phyloP scores from a whole-genome alignment of 768 basidiomycete species.

The Arthromyces matolae region DNA sequence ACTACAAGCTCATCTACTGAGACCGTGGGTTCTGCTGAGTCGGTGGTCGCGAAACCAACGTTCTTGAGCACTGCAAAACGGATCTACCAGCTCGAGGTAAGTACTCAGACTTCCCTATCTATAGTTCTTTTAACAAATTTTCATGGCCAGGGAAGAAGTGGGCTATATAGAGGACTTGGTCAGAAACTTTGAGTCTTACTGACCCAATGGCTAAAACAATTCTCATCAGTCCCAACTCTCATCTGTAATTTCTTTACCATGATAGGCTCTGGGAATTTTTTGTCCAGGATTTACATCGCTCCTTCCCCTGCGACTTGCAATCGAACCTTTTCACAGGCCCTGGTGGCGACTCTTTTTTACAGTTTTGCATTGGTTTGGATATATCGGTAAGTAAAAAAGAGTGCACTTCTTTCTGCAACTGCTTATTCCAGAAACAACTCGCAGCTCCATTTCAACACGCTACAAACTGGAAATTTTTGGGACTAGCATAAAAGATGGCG shows the following conservation, averaged over 20 bases:
- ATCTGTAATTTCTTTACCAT: conserved; percentile 3
- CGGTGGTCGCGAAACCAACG: conserved; percentile 3
- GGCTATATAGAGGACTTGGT: conserved; percentile 17
- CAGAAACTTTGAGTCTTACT: not conserved
- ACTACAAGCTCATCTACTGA: not conserved
- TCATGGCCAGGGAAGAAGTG: conserved; percentile 10
- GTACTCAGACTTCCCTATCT: not conserved
- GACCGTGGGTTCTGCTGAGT: not conserved
- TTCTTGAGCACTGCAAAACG: conserved; percentile 9
- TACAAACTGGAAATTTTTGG: conserved; percentile 48
- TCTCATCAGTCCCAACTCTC: conserved; percentile 13
- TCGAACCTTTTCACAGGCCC: not conserved
- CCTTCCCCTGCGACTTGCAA: conserved; percentile 14
- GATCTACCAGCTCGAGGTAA: conserved; percentile 14
- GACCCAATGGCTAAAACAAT: not conserved
- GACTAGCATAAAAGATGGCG: conserved; percentile 37
- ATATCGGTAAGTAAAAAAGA: conserved; percentile 14
- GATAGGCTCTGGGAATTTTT: not conserved
- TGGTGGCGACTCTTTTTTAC: conserved; percentile 14
- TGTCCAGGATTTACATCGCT: conserved; percentile 17
- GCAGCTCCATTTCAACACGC: conserved; percentile 48
- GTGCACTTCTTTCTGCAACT: not conserved
- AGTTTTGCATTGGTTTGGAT: conserved; percentile 14
- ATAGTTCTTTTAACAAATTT: not conserved
- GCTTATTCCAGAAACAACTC: not conserved